Percentiles rank a stretch among this genome's conserved stretches.
These are phyloP conservation scores for Prunus davidiana DNA, from an alignment of 306 rosid species.

Conservation along the genomic window DNA sequence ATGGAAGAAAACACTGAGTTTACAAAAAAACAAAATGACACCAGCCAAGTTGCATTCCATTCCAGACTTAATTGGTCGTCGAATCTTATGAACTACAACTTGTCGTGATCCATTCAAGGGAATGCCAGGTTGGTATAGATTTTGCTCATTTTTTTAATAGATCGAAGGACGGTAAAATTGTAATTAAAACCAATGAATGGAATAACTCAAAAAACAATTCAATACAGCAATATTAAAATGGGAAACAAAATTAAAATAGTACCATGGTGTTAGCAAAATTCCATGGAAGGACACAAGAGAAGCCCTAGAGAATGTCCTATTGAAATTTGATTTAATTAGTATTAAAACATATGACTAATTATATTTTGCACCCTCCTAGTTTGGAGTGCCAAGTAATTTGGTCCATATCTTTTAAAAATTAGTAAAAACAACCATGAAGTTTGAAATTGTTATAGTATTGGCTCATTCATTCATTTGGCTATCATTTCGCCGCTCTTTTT, in stretches of 20 bases:
- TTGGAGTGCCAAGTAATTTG: too few species aligned
- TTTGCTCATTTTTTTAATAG: slow-evolving; percentile 22
- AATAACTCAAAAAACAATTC: slow-evolving; percentile 18
- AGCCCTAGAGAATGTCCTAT: slow-evolving; percentile 57
- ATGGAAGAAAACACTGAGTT: neutral
- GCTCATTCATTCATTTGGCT: too few species aligned
- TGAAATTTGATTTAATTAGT: slow-evolving; percentile 23
- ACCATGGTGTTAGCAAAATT: slow-evolving; percentile 38
- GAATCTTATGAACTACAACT: slow-evolving; percentile 44
- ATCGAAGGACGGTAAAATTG: slow-evolving; percentile 25
- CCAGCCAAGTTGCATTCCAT: slow-evolving; percentile 27
- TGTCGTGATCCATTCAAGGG: slow-evolving; percentile 52
- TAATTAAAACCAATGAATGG: neutral
- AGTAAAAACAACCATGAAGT: too few species aligned
- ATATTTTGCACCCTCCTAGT: neutral
- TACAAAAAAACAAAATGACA: neutral
- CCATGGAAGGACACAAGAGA: slow-evolving; percentile 29
- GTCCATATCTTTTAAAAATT: too few species aligned
- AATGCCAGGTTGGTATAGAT: slow-evolving; percentile 60
- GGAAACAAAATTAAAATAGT: slow-evolving; percentile 12
- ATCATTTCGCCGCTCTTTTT: too few species aligned
- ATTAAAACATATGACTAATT: neutral
- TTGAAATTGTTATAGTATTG: too few species aligned
- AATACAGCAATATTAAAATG: neutral
- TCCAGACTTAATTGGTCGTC: slow-evolving; percentile 30